phyloP scores from a whole-genome alignment of 345 rosid genomes.

The Microthlaspi erraticum region DNA sequence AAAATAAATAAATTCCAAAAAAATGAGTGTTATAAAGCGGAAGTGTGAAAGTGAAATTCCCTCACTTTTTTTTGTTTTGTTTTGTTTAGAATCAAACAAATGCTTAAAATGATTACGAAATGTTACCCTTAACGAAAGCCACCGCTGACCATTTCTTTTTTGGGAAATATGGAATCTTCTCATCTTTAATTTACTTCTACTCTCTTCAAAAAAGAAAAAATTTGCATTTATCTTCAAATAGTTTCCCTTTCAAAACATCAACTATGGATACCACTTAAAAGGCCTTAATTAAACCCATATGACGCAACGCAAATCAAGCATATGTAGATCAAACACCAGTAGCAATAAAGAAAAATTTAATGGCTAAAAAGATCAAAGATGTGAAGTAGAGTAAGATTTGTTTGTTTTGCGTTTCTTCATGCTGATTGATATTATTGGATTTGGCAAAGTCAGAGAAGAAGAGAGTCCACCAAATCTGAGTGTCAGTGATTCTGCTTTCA shows the following conservation, averaged over 20 bases:
- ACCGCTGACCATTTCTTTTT: slow-evolving; percentile 19
- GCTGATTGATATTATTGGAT: slow-evolving; percentile 15
- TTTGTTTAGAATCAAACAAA: background rate
- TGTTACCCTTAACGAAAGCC: slow-evolving; percentile 28
- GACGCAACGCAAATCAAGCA: slow-evolving; percentile 4
- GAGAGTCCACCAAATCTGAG: slow-evolving; percentile 26
- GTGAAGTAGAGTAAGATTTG: slow-evolving; percentile 15
- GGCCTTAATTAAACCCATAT: slow-evolving; percentile 16
- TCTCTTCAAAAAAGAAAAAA: background rate
- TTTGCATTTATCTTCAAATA: background rate
- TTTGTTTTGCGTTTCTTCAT: slow-evolving; percentile 16
- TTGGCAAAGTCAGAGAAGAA: slow-evolving; percentile 12
- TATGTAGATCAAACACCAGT: no score
- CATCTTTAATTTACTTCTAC: background rate
- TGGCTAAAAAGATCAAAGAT: background rate
- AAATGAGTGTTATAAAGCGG: slow-evolving; percentile 11
- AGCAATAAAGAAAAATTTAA: background rate
- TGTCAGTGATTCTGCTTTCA: slow-evolving; percentile 26
- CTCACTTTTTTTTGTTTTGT: background rate
- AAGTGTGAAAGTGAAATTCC: slow-evolving; percentile 35
- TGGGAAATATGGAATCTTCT: background rate
- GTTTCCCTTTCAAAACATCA: slow-evolving; percentile 20
- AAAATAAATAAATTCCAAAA: slow-evolving; percentile 14
- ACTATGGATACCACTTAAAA: slow-evolving; percentile 8
- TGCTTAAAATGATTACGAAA: slow-evolving; percentile 16